These are phyloP conservation scores for Mortierella hygrophila DNA, from an alignment of 192 early-diverging fungal species.

Conservation along the genomic window DNA sequence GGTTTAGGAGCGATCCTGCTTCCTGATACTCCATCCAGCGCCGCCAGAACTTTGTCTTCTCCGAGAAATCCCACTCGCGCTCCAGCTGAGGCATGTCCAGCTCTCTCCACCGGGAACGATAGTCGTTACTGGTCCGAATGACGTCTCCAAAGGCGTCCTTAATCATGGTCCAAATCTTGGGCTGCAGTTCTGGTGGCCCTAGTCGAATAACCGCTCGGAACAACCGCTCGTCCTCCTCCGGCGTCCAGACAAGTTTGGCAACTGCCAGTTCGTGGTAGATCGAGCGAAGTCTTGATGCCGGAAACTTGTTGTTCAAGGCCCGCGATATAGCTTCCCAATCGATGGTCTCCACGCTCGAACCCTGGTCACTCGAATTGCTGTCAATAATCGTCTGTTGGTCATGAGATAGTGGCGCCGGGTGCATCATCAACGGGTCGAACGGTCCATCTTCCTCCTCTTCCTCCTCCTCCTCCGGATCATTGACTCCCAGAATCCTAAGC, in stretches of 20 bases:
- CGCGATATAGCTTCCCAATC: slow-evolving; percentile 33
- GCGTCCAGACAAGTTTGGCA: slow-evolving; percentile 41
- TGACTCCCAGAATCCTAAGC: slow-evolving; percentile 3
- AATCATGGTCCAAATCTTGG: slow-evolving; percentile 41
- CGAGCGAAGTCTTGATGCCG: slow-evolving; percentile 1
- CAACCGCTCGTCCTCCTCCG: slow-evolving; percentile 46
- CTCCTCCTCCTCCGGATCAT: neutral
- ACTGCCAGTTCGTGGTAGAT: slow-evolving; percentile 41
- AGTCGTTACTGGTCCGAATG: slow-evolving; percentile 28
- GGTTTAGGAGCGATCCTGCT: slow-evolving; percentile 11
- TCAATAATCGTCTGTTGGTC: neutral
- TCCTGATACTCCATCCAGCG: slow-evolving; percentile 31
- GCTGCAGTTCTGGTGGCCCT: slow-evolving; percentile 43
- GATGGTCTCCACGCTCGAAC: slow-evolving; percentile 1
- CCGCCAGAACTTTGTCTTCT: slow-evolving; percentile 46
- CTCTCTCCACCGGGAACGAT: slow-evolving; percentile 29
- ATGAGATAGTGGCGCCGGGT: neutral
- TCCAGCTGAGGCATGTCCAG: slow-evolving; percentile 43
- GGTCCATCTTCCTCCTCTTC: neutral
- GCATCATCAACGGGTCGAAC: slow-evolving; percentile 2
- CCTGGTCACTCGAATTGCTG: neutral
- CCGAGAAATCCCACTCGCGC: slow-evolving; percentile 40
- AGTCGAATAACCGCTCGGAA: slow-evolving; percentile 43
- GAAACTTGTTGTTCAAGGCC: slow-evolving; percentile 29
- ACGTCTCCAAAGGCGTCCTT: slow-evolving; percentile 37